Conservation (phyloP, 192 early-diverging fungal species). For the Phycomyces blakesleeanus region DNA sequence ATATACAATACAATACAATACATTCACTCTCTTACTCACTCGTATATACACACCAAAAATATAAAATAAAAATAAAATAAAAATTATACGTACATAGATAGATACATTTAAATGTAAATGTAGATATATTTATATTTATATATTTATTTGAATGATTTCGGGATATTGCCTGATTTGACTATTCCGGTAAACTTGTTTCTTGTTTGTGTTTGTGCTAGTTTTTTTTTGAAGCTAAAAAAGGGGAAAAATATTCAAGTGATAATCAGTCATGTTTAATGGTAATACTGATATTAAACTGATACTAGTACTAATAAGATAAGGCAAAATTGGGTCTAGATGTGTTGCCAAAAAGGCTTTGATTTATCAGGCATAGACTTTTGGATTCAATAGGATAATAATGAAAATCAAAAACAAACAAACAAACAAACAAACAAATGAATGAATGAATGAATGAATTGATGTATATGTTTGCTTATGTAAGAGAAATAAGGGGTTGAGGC, state of each 20-base stretch:
- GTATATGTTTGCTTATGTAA: background rate
- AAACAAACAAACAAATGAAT: background rate
- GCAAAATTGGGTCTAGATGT: background rate
- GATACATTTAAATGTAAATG: no score
- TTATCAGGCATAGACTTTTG: no score
- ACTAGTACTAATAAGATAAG: background rate
- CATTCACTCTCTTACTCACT: no score
- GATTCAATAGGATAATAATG: no score
- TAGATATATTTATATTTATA: background rate
- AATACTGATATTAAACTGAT: no score
- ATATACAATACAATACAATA: no score
- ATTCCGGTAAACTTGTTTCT: background rate
- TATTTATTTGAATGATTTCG: background rate
- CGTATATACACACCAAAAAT: no score
- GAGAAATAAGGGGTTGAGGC: background rate
- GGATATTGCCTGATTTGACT: background rate
- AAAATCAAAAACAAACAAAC: no score
- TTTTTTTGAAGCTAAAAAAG: constrained; percentile 6
- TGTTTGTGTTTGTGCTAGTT: background rate
- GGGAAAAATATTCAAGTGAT: background rate
- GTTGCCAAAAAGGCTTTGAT: no score
- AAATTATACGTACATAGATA: no score
- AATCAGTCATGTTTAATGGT: background rate
- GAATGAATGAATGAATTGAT: background rate
- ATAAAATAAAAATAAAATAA: no score